Evolutionary conservation across 495 filamentous ascomycete genomes (phyloP).

Genomic region (Penicillium turbatum): DNA sequence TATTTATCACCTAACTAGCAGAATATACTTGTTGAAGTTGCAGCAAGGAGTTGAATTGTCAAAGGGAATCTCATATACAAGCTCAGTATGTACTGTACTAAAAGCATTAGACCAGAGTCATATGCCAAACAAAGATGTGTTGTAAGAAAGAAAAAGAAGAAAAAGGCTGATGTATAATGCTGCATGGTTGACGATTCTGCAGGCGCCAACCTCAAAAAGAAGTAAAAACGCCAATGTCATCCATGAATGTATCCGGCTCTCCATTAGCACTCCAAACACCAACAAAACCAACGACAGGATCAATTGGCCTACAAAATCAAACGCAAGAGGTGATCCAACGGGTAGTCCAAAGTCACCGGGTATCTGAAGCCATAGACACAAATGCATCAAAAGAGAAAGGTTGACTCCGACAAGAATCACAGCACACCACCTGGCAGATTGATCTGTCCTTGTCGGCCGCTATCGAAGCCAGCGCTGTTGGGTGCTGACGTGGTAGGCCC

Average conservation of each 20-base stretch:
- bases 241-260: conserved; percentile 7
- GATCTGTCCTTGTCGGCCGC: conserved; percentile 35
- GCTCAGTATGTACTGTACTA: conserved; percentile 3
- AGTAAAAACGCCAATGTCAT: conserved; percentile 8
- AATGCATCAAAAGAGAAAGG: conserved; percentile 9
- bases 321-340: conserved; percentile 21
- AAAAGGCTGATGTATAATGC: conserved; percentile 24
- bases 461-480: conserved; percentile 42
- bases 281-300: background rate
- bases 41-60: background rate
- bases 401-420: conserved; percentile 19
- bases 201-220: background rate
- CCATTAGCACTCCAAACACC: conserved; percentile 6
- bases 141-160: conserved; percentile 2
- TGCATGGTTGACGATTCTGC: conserved; percentile 5
- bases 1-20: too few relatives aligned
- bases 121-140: conserved; percentile 12
- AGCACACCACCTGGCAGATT: conserved; percentile 45
- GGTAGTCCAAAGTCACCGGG: conserved; percentile 16
- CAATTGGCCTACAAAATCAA: conserved; percentile 3
- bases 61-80: conserved; percentile 5
- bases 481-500: conserved; percentile 29
- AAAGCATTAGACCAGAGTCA: background rate
- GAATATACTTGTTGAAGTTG: too few relatives aligned
- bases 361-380: conserved; percentile 31